Percentiles rank a stretch among this genome's conserved stretches.
These are phyloP conservation scores for Deakozyma indianensis DNA, from an alignment of 805 yeast genomes.

Conservation along the genomic window DNA sequence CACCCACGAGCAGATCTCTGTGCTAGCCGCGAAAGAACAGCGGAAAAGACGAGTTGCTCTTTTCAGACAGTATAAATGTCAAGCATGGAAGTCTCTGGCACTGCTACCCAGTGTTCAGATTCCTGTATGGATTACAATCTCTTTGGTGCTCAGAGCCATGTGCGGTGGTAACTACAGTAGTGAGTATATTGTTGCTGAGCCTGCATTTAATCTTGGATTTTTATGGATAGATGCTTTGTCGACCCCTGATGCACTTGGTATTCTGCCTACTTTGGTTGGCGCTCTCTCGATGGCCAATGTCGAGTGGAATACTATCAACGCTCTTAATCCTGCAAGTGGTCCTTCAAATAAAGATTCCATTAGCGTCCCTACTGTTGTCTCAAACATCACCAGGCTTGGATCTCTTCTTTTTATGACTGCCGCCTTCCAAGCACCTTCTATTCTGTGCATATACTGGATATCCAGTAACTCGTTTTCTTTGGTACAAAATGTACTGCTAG, in stretches of 20 bases:
- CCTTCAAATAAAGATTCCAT: slow-evolving; percentile 18
- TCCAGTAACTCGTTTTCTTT: slow-evolving; percentile 70
- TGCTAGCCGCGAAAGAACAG: slow-evolving; percentile 64
- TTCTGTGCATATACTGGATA: slow-evolving; percentile 78
- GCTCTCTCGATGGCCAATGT: slow-evolving; percentile 57
- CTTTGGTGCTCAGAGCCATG: slow-evolving; percentile 57
- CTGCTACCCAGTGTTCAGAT: slow-evolving; percentile 63
- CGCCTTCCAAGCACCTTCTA: slow-evolving; percentile 74
- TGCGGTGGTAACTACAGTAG: slow-evolving; percentile 36
- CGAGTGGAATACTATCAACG: slow-evolving; percentile 66
- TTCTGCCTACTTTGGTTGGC: slow-evolving; percentile 63
- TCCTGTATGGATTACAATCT: slow-evolving; percentile 75
- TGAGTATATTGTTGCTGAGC: slow-evolving; percentile 21
- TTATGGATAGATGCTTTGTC: slow-evolving; percentile 51
- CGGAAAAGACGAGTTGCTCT: slow-evolving; percentile 57
- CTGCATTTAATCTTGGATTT: slow-evolving; percentile 33
- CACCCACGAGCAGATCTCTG: slow-evolving; percentile 63
- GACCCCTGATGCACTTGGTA: slow-evolving; percentile 42
- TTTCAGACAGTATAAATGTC: slow-evolving; percentile 55
- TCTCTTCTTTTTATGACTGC: slow-evolving; percentile 71
- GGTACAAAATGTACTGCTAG: slow-evolving; percentile 59
- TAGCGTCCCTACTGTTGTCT: slow-evolving; percentile 23
- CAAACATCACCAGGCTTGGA: slow-evolving; percentile 60
- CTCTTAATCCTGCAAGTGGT: slow-evolving; percentile 17
- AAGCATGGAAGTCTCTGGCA: slow-evolving; percentile 64